Evolutionary conservation across 2,329 filamentous ascomycete species (phyloP), one percentile per base, ranked within the genome.

Genomic region (Xylariaceae sp.): DNA sequence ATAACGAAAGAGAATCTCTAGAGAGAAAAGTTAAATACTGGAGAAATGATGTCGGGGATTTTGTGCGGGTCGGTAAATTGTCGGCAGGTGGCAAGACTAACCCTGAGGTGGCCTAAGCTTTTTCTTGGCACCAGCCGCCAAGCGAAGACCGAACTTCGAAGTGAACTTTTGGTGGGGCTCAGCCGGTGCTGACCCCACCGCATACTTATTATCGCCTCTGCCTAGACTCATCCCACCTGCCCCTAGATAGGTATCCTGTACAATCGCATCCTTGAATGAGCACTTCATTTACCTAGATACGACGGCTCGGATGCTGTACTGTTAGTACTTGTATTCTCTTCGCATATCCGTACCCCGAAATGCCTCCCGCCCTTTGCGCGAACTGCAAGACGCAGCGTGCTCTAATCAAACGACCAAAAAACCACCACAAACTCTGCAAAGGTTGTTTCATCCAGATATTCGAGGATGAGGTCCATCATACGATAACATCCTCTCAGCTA

Each of bases 401-500:
- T 4, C 81, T 96, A 26, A 94, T 99, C 55, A 89, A 96, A 59
- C 84, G 94, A 31, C 92, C 94, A 1, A 97, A 97, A 71, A 96
- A 97, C 67, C 85, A 95, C 65, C 85, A 95, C 64, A 96, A 96
- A 66, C 81, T 99, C 46, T 99, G 94, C 80, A 91, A 88, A 65
- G 72, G 78, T 3, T 99, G 94, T 72, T 99, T 99, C 72, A 83
- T 96, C 52, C 66, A 75, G 8, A 80, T 94, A 45, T 99, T 99
- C 68, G 94, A 99, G 71, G 83, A 88, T 59, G 94, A 99, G 75
- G 85, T 96, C 47, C 91, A 97, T 70, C 87, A 95, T 67, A 97
- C 94, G 3, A 95, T 99, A 65, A 85, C 80, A 30, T 83, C 86
- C 1, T 89, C 88, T 19, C 75, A 79, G n/a, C 81, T 99, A 12